Conservation (phyloP, 2,329 filamentous ascomycete species). For the Ophiostoma novo-ulmi region DNA sequence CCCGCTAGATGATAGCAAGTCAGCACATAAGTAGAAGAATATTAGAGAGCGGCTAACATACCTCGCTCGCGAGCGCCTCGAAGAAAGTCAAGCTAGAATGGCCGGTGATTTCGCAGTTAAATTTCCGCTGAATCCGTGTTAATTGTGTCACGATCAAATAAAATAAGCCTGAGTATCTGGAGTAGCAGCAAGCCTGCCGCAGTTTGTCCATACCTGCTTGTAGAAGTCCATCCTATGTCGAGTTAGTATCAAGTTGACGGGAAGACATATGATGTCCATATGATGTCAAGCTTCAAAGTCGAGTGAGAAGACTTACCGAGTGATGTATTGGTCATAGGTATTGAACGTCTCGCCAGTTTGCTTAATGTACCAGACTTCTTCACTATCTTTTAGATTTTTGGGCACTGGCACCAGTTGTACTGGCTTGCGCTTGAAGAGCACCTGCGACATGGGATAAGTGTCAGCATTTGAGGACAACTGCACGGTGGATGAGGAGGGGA, state of each 20-base stretch:
- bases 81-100: constrained; percentile 90
- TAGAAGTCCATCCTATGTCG: constrained; percentile 78
- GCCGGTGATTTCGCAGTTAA: constrained; percentile 93
- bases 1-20: constrained; percentile 45
- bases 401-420: constrained; percentile 73
- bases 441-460: constrained; percentile 47
- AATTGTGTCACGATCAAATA: constrained; percentile 17
- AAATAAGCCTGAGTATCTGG: neutral
- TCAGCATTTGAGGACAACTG: neutral
- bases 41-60: constrained; percentile 41
- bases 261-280: neutral
- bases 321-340: constrained; percentile 82
- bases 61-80: constrained; percentile 86
- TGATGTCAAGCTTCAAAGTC: neutral
- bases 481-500: neutral
- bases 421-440: constrained; percentile 93
- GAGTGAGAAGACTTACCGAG: constrained; percentile 55
- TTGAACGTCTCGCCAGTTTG: constrained; percentile 87
- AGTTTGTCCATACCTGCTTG: constrained; percentile 61
- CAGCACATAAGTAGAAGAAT: constrained; percentile 24
- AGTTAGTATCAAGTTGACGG: constrained; percentile 32
- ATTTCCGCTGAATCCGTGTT: constrained; percentile 37
- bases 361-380: constrained; percentile 84
- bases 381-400: constrained; percentile 65
- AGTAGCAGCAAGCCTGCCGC: neutral